Evolutionary conservation across 2,329 filamentous ascomycete genomes (phyloP).

Genomic region (Monilinia laxa): DNA sequence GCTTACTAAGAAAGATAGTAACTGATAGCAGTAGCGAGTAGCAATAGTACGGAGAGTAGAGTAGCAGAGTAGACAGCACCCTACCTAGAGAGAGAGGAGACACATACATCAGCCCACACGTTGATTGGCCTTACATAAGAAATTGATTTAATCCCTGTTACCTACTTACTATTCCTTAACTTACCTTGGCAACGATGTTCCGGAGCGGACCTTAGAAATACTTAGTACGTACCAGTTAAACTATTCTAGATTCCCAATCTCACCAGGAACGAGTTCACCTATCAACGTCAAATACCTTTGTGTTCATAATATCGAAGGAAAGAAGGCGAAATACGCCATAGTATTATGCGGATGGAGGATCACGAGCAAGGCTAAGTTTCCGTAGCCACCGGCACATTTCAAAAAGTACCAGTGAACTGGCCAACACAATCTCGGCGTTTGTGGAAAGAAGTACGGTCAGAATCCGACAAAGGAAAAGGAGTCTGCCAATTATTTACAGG

Average conservation of each 20-base stretch:
- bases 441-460: constrained; percentile 1
- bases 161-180: not conserved
- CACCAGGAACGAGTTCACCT: not conserved
- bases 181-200: constrained; percentile 1
- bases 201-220: constrained; percentile 15
- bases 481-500: not conserved
- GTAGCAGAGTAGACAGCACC: no score
- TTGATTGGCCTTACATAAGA: constrained; percentile 11
- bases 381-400: constrained; percentile 19
- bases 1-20: no score
- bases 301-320: constrained; percentile 1
- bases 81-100: no score
- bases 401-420: constrained; percentile 15
- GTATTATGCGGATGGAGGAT: constrained; percentile 17
- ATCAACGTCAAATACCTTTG: not conserved
- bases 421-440: constrained; percentile 10
- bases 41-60: no score
- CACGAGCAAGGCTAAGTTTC: constrained; percentile 25
- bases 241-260: constrained; percentile 9
- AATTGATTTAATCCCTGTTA: constrained; percentile 14
- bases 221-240: not conserved
- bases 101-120: no score
- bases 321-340: constrained; percentile 18
- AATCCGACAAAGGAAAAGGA: constrained; percentile 6
- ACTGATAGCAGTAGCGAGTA: no score